Evolutionary conservation across 176 grass and related monocot species (phyloP).

Genomic region (Aegilops tauschii): DNA sequence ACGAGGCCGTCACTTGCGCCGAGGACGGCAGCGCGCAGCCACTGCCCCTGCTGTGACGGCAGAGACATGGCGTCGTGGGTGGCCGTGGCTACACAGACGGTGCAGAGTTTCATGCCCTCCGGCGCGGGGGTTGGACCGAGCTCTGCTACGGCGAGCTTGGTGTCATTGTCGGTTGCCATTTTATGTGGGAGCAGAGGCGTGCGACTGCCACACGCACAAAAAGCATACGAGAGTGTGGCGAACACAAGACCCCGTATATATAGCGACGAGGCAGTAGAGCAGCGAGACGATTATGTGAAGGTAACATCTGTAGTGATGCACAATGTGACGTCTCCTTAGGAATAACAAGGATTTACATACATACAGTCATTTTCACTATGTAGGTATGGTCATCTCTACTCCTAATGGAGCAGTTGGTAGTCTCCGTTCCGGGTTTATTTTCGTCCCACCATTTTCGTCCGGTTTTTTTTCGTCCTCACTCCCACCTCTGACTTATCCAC

Average conservation of each 20-base stretch:
- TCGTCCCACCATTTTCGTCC: too few species aligned
- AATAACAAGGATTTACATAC: neutral
- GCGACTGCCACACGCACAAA: neutral
- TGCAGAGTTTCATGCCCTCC: neutral
- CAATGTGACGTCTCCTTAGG: neutral
- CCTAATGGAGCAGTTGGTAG: too few species aligned
- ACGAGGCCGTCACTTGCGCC: conserved; percentile 70
- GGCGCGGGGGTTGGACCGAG: neutral
- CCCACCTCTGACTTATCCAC: too few species aligned
- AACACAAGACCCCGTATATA: conserved; percentile 36
- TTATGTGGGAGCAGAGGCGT: neutral
- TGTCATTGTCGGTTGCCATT: conserved; percentile 31
- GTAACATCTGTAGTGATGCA: neutral
- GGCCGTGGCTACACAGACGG: neutral
- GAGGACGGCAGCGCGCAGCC: conserved; percentile 71
- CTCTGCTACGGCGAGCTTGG: conserved; percentile 45
- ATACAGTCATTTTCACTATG: neutral
- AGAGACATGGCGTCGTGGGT: neutral
- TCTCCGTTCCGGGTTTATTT: too few species aligned
- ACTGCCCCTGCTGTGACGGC: conserved; percentile 36
- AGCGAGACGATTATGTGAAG: neutral
- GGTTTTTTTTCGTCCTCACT: too few species aligned
- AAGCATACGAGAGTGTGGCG: conserved; percentile 29
- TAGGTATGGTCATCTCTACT: neutral
- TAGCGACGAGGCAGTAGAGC: neutral